Evolutionary conservation across 257 asterid genomes (phyloP).

Genomic region (Nicotiana otophora): DNA sequence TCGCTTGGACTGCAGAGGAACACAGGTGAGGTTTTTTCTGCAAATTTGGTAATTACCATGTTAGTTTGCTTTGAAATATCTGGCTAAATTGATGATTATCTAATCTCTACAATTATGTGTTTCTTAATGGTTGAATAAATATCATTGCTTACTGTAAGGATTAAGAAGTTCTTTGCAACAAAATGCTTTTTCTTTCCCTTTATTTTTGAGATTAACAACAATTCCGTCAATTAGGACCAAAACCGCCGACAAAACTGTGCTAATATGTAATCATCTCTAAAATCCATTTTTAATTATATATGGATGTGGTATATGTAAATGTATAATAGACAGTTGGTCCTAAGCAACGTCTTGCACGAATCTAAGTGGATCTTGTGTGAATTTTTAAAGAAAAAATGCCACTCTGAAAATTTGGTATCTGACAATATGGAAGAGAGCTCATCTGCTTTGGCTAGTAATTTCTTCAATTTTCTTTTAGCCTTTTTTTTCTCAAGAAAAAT

Average conservation of each 20-base stretch:
- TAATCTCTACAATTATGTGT: neutral
- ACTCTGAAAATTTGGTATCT: neutral
- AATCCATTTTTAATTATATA: neutral
- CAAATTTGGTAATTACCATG: neutral
- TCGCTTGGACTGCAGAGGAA: slow-evolving; percentile 47
- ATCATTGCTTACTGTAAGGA: neutral
- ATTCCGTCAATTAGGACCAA: neutral
- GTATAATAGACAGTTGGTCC: neutral
- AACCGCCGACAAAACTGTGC: neutral
- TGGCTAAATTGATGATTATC: too few relatives aligned
- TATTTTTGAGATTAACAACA: neutral
- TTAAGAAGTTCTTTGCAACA: neutral
- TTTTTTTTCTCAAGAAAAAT: neutral
- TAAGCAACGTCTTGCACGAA: neutral
- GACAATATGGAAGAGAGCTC: neutral
- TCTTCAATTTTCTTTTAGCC: too few relatives aligned
- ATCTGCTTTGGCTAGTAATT: neutral
- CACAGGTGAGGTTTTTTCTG: slow-evolving; percentile 27
- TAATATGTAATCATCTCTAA: neutral
- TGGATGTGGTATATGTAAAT: neutral
- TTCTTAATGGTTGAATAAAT: neutral
- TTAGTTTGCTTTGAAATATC: neutral
- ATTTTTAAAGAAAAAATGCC: neutral
- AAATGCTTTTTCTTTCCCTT: neutral
- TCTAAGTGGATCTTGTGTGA: neutral